These are phyloP conservation scores for Paspalum notatum DNA, from an alignment of 176 grass and related monocot species.

Conservation along the genomic window DNA sequence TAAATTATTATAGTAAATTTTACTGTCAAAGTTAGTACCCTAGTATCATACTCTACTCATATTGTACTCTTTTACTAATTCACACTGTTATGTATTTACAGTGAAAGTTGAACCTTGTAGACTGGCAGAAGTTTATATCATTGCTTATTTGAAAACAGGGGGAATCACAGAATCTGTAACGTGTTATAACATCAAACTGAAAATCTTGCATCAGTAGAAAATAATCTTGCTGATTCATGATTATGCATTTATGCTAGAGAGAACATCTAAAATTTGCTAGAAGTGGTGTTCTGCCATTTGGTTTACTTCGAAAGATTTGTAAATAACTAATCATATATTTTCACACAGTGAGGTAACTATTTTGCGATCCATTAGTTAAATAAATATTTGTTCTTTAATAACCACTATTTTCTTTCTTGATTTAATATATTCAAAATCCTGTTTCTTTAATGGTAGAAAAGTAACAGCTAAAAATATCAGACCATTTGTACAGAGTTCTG, in stretches of 20 bases:
- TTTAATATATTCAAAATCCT: neutral
- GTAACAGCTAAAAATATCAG: neutral
- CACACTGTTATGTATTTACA: neutral
- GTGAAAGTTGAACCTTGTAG: neutral
- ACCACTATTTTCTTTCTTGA: neutral
- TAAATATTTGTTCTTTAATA: neutral
- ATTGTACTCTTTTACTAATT: neutral
- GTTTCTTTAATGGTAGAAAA: too few species aligned
- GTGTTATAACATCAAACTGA: neutral
- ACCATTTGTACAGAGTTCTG: neutral
- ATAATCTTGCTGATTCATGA: neutral
- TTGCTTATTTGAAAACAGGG: neutral
- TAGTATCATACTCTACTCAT: neutral
- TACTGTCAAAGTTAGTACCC: neutral
- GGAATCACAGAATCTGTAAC: neutral
- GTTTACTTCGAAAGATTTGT: neutral
- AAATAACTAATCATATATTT: neutral
- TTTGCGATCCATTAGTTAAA: too few species aligned
- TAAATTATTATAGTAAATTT: neutral
- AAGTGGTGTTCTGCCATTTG: neutral
- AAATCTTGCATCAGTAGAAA: neutral
- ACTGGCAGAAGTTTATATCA: neutral
- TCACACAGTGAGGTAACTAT: neutral
- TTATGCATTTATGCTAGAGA: neutral
- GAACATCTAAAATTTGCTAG: neutral